These are phyloP conservation scores for Crithidia sp. DNA, from an alignment of 208 protist genomes.

Conservation along the genomic window DNA sequence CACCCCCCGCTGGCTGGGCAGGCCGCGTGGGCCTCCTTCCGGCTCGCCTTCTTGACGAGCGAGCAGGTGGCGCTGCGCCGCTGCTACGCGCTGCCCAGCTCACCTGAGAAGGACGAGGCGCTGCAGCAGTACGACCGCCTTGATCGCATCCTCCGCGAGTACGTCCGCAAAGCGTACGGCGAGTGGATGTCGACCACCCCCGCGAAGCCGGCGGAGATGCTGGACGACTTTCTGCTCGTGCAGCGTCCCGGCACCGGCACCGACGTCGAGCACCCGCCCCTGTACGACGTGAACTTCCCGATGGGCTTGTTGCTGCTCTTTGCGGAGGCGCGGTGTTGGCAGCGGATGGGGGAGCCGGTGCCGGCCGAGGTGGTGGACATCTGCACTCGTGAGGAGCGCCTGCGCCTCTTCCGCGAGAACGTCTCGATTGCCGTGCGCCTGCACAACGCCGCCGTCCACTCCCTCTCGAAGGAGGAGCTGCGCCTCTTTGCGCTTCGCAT, in stretches of 20 bases:
- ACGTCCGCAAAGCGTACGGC: slow-evolving; percentile 66
- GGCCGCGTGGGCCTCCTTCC: slow-evolving; percentile 91
- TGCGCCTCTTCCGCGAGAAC: slow-evolving; percentile 96
- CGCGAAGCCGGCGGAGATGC: slow-evolving; percentile 69
- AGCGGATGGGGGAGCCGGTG: slow-evolving; percentile 88
- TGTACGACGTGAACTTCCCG: slow-evolving; percentile 96
- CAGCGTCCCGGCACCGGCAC: slow-evolving; percentile 58
- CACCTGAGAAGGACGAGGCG: slow-evolving; percentile 84
- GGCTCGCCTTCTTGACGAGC: slow-evolving; percentile 58
- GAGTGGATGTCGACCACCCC: slow-evolving; percentile 84
- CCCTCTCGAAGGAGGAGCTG: slow-evolving; percentile 90
- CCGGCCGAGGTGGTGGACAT: slow-evolving; percentile 90
- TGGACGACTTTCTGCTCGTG: slow-evolving; percentile 89
- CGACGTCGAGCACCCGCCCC: slow-evolving; percentile 49
- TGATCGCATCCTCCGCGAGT: slow-evolving; percentile 86
- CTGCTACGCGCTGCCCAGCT: slow-evolving; percentile 88
- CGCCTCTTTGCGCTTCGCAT: slow-evolving; percentile 95
- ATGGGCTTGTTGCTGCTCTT: slow-evolving; percentile 93
- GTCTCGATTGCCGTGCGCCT: slow-evolving; percentile 94
- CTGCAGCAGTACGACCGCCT: slow-evolving; percentile 74
- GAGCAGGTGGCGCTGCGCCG: slow-evolving; percentile 60
- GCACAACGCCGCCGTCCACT: slow-evolving; percentile 95
- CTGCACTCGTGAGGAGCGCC: slow-evolving; percentile 86
- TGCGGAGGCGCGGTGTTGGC: slow-evolving; percentile 95
- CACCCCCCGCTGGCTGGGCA: slow-evolving; percentile 92